Conservation (phyloP, 2,329 filamentous ascomycete genomes). For the Botrytis medusae region DNA sequence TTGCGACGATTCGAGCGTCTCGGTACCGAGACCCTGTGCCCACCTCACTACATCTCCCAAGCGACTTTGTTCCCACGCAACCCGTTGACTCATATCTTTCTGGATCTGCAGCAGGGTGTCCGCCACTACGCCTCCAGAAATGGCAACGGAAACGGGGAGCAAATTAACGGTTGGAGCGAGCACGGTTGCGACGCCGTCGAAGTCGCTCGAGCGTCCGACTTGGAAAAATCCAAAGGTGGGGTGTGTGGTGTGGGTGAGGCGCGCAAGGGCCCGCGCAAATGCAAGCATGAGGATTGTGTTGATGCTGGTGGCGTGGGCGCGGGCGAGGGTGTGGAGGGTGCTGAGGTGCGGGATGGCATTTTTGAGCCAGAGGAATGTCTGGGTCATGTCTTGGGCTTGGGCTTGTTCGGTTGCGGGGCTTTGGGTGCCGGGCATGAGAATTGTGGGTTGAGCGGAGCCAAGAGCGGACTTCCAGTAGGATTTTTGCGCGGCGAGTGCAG, state of each 20-base stretch:
- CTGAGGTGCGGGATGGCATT: not conserved
- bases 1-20: too few relatives aligned
- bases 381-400: not conserved
- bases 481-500: not conserved
- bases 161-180: not conserved
- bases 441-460: not conserved
- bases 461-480: not conserved
- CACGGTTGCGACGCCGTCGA: constrained; percentile 2
- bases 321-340: not conserved
- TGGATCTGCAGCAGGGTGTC: not conserved
- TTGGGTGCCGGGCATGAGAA: not conserved
- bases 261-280: not conserved
- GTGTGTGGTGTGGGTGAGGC: not conserved
- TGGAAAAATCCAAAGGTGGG: constrained; percentile 18
- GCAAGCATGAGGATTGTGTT: constrained; percentile 7
- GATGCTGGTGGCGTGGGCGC: not conserved
- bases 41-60: not conserved
- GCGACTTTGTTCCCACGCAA: not conserved
- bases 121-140: not conserved
- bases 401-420: too few relatives aligned
- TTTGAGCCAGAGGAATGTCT: constrained; percentile 5
- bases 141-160: not conserved
- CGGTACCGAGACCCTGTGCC: not conserved
- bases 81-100: not conserved
- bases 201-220: not conserved